phyloP scores from a whole-genome alignment of 352 stramenopile genomes.

The Pythium pectinolyticum region DNA sequence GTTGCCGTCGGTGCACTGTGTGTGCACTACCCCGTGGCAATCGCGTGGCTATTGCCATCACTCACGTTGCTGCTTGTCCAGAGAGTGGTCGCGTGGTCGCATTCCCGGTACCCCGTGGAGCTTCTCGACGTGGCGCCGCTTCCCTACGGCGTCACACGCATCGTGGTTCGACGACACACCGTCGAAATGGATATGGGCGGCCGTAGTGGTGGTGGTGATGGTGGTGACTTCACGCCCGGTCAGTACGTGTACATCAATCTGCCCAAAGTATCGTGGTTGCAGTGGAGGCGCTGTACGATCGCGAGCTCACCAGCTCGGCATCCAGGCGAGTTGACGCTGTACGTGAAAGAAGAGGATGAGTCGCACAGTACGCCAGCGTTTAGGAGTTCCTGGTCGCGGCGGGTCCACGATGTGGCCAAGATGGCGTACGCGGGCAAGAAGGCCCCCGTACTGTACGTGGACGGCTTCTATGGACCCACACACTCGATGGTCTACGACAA shows the following conservation, averaged over 20 bases:
- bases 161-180: constrained; percentile 14
- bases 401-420: constrained; percentile 33
- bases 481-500: constrained; percentile 28
- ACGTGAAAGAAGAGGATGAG: constrained; percentile 13
- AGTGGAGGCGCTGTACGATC: constrained; percentile 37
- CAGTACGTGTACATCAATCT: constrained; percentile 37
- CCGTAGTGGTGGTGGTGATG: too few species aligned
- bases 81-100: constrained; percentile 11
- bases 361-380: not conserved
- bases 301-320: constrained; percentile 27
- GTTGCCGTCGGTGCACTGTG: constrained; percentile 23
- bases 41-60: constrained; percentile 35
- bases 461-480: constrained; percentile 35
- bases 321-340: constrained; percentile 28
- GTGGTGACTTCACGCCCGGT: constrained; percentile 30
- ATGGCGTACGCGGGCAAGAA: constrained; percentile 31
- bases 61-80: constrained; percentile 29
- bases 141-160: constrained; percentile 30
- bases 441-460: constrained; percentile 28
- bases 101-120: constrained; percentile 28
- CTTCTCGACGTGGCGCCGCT: constrained; percentile 35
- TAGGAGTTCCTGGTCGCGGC: constrained; percentile 17
- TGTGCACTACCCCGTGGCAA: constrained; percentile 27
- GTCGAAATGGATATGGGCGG: not conserved
- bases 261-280: constrained; percentile 31